These are phyloP conservation scores for Trifolium pratense DNA, from an alignment of 306 rosid genomes.

Conservation along the genomic window DNA sequence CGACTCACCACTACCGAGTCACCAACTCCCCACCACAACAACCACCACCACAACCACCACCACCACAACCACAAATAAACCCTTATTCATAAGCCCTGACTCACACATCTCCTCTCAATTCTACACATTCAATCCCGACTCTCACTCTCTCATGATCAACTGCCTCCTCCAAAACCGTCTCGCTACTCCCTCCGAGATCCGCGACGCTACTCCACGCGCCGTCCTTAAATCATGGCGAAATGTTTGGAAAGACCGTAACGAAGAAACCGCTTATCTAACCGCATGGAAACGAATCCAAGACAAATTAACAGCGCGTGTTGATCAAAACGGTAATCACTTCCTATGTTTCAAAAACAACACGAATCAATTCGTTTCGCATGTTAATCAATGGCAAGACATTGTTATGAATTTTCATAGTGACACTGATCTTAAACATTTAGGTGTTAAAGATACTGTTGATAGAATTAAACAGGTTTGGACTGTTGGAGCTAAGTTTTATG, in stretches of 20 bases:
- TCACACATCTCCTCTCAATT: conserved; percentile 92
- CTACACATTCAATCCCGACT: conserved; percentile 89
- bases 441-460: conserved; percentile 84
- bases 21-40: conserved; percentile 2
- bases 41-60: conserved; percentile 27
- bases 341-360: conserved; percentile 95
- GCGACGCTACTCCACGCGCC: conserved; percentile 72
- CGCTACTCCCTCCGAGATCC: conserved; percentile 84
- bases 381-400: conserved; percentile 90
- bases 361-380: conserved; percentile 84
- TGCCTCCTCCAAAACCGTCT: conserved; percentile 81
- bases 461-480: conserved; percentile 94
- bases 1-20: conserved; percentile 45
- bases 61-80: conserved; percentile 26
- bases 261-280: conserved; percentile 91
- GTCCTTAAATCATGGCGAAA: conserved; percentile 95
- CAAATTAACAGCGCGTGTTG: conserved; percentile 71
- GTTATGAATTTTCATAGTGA: conserved; percentile 84
- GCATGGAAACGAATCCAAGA: conserved; percentile 99
- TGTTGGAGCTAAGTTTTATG: conserved; percentile 96
- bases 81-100: conserved; percentile 72
- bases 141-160: conserved; percentile 89
- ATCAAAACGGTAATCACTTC: conserved; percentile 65
- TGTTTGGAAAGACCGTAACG: conserved; percentile 99
- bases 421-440: conserved; percentile 76